These are phyloP conservation scores for Rubia tinctorum DNA, from an alignment of 305 asterid species.

Conservation along the genomic window DNA sequence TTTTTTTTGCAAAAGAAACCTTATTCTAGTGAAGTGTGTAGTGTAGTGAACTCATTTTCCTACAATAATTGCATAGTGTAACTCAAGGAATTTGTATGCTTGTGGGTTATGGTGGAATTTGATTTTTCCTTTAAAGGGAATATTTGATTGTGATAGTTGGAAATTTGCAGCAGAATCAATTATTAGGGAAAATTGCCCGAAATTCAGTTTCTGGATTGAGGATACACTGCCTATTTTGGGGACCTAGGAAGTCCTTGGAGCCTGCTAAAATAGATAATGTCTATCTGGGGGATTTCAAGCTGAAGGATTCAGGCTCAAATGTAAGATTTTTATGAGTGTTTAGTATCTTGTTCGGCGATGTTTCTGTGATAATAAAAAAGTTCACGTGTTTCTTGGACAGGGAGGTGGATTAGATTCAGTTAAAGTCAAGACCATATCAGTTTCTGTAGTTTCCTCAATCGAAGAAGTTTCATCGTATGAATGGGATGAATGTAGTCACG, in stretches of 20 bases:
- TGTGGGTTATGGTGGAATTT: neutral
- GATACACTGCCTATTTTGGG: slow-evolving; percentile 31
- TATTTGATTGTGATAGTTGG: neutral
- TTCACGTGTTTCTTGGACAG: slow-evolving; percentile 35
- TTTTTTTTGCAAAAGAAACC: too few species aligned
- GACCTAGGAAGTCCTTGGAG: slow-evolving; percentile 60
- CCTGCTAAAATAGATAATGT: slow-evolving; percentile 44
- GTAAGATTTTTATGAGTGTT: slow-evolving; percentile 25
- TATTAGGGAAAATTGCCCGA: neutral
- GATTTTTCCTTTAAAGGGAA: neutral
- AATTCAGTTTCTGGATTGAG: neutral
- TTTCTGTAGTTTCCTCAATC: slow-evolving; percentile 83
- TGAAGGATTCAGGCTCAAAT: slow-evolving; percentile 43
- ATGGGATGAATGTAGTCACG: slow-evolving; percentile 91
- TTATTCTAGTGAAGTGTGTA: too few species aligned
- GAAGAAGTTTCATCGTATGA: slow-evolving; percentile 61
- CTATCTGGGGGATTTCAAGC: slow-evolving; percentile 60
- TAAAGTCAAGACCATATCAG: slow-evolving; percentile 50
- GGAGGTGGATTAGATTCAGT: slow-evolving; percentile 34
- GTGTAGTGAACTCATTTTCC: too few species aligned
- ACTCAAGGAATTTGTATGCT: neutral
- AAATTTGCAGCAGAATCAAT: neutral
- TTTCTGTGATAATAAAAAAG: slow-evolving; percentile 3
- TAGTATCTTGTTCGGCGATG: neutral
- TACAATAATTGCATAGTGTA: neutral